phyloP scores from a whole-genome alignment of 768 basidiomycete genomes.

The Podaxis sp. region DNA sequence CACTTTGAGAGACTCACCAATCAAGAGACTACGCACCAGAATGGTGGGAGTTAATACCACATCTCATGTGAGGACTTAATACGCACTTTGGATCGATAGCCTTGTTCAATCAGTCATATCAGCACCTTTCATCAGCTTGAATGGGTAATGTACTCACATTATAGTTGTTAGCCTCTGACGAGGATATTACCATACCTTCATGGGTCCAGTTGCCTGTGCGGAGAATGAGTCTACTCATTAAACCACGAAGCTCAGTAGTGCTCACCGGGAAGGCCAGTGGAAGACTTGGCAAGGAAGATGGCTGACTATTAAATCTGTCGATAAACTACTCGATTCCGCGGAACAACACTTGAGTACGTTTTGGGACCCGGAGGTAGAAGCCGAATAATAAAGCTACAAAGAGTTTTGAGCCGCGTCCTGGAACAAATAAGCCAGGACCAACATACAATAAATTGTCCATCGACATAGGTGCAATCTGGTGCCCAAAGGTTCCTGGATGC shows the following conservation, averaged over 20 bases:
- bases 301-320: conserved; percentile 34
- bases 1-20: conserved; percentile 22
- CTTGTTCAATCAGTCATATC: conserved; percentile 22
- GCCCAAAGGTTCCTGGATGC: conserved; percentile 35
- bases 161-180: conserved; percentile 36
- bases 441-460: conserved; percentile 30
- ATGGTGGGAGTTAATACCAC: background rate
- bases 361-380: conserved; percentile 53
- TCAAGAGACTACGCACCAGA: conserved; percentile 26
- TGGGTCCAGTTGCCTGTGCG: conserved; percentile 41
- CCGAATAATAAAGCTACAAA: conserved; percentile 50
- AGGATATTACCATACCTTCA: conserved; percentile 47
- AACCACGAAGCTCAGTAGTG: background rate
- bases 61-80: background rate
- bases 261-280: conserved; percentile 44
- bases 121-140: background rate
- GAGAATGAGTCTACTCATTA: background rate
- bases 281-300: conserved; percentile 54
- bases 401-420: background rate
- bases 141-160: conserved; percentile 32
- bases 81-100: conserved; percentile 56
- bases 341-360: conserved; percentile 28
- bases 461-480: conserved; percentile 35
- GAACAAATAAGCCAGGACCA: background rate
- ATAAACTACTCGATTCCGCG: background rate